phyloP scores from a whole-genome alignment of 2,329 filamentous ascomycete species.

The Fusarium algeriense region DNA sequence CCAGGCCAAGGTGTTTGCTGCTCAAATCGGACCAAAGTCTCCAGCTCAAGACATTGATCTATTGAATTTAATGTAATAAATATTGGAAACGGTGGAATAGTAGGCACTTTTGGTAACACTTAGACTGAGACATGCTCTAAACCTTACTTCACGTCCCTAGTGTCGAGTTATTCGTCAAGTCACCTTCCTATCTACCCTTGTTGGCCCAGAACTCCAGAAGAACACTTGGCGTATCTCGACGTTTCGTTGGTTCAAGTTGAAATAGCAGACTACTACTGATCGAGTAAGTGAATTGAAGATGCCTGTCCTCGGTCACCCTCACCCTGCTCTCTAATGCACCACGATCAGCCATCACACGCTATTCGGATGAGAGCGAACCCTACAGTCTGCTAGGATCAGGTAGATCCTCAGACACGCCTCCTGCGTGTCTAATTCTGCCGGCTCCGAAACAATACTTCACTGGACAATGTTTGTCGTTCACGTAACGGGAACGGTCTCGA shows the following conservation, averaged over 20 bases:
- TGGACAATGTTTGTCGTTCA: neutral
- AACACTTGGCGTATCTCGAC: constrained; percentile 9
- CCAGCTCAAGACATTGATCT: neutral
- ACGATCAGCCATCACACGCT: constrained; percentile 24
- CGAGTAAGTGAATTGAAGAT: constrained; percentile 1
- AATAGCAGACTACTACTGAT: constrained; percentile 22
- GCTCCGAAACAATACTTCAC: constrained; percentile 19
- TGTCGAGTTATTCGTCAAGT: constrained; percentile 1
- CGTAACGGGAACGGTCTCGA: constrained; percentile 17
- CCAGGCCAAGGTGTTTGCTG: no score
- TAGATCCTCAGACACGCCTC: constrained; percentile 25
- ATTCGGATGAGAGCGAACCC: constrained; percentile 18
- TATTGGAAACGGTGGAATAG: constrained; percentile 1
- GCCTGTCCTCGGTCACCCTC: constrained; percentile 2
- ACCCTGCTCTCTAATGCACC: constrained; percentile 29
- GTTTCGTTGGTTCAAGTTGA: neutral
- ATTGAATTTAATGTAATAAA: neutral
- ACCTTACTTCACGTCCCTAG: neutral
- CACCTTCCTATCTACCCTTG: constrained; percentile 1
- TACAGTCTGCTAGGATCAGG: neutral
- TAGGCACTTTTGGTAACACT: constrained; percentile 3
- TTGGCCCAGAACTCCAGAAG: neutral
- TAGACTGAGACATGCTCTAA: constrained; percentile 3
- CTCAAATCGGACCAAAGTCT: neutral
- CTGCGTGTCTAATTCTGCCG: constrained; percentile 7